A percentile compares a stretch with the other conserved stretches of the same genome.
These are phyloP conservation scores for Arabidopsis hybrid DNA, from an alignment of 441 rosid genomes.

Conservation along the genomic window DNA sequence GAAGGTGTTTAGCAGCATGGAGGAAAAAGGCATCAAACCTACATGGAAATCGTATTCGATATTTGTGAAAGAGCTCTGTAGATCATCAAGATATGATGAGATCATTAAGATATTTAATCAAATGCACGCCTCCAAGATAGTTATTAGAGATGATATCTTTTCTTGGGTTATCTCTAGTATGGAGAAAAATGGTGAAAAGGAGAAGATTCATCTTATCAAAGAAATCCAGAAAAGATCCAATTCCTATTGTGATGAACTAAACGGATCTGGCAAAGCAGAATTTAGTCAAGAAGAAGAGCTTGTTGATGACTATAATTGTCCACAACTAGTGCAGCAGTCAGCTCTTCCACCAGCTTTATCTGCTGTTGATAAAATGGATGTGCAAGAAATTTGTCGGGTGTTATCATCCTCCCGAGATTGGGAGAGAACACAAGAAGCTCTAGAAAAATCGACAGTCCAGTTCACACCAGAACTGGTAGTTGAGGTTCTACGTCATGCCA, in stretches of 20 bases:
- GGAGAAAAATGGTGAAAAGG: constrained; percentile 66
- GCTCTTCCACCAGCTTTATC: constrained; percentile 45
- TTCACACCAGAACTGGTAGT: constrained; percentile 75
- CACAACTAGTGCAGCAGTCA: constrained; percentile 30
- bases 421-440: constrained; percentile 54
- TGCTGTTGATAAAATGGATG: constrained; percentile 48
- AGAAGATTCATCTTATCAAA: constrained; percentile 57
- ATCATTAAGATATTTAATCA: constrained; percentile 58
- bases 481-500: constrained; percentile 52
- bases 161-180: constrained; percentile 60
- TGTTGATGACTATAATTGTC: constrained; percentile 32
- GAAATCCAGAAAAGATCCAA: constrained; percentile 52
- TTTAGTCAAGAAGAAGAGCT: constrained; percentile 32
- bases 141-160: constrained; percentile 56
- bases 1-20: constrained; percentile 63
- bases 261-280: constrained; percentile 16
- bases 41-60: constrained; percentile 64
- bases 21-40: constrained; percentile 60
- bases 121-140: constrained; percentile 61
- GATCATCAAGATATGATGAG: constrained; percentile 61
- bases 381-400: constrained; percentile 55
- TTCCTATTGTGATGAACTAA: constrained; percentile 33
- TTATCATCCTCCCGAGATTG: constrained; percentile 56
- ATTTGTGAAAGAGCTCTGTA: constrained; percentile 74
- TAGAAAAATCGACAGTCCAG: constrained; percentile 54